Evolutionary conservation across 257 asterid genomes (phyloP), one percentile per base, ranked within the genome.

Genomic region (Gynochthodes officinalis): DNA sequence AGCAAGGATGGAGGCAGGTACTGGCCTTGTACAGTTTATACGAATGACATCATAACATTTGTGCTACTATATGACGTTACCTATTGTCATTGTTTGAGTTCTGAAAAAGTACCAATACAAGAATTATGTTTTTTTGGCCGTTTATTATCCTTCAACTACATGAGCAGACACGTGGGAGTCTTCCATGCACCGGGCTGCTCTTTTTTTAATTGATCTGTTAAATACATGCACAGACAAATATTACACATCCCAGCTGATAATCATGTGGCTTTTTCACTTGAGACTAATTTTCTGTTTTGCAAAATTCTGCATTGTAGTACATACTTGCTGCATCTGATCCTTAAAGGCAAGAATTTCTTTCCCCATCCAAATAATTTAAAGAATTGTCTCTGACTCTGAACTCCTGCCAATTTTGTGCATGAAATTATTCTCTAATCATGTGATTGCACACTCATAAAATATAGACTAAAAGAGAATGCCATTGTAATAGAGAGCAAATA

Each of bases 1-100:
- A 92, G 79, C 99, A 91, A 86, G 99, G 99, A 79, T 95, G 99
- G 99, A 88, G 98, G 74, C 99, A 95, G 98, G 99, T 95, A 89
- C 76, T 25, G 49, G 54, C 25, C n/a, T 50, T 64, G 33, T 37
- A 39, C 49, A 64, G 10, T 32, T 46, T 42, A 33, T 62, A 43
- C 6, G 73, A n/a, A 25, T 64, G 64, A 25, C 64, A 44, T 67
- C 39, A 12, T 23, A 5, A 10, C 15, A 58, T 52, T 50, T 10
- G 62, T 50, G 30, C 57, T 15, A 4, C 28, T n/a, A 23, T 57
- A 59, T 42, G 52, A 57, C 57, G 18, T 12, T 46, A 48, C 39
- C 54, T 64, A 25, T 6, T 58, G n/a, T 0, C 33, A 48, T 58
- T 72, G 43, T 43, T 49, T 28, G 27, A 25, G 23, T 61, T 48